Conservation (phyloP, 2,329 filamentous ascomycete genomes). For the Talaromyces sp. region DNA sequence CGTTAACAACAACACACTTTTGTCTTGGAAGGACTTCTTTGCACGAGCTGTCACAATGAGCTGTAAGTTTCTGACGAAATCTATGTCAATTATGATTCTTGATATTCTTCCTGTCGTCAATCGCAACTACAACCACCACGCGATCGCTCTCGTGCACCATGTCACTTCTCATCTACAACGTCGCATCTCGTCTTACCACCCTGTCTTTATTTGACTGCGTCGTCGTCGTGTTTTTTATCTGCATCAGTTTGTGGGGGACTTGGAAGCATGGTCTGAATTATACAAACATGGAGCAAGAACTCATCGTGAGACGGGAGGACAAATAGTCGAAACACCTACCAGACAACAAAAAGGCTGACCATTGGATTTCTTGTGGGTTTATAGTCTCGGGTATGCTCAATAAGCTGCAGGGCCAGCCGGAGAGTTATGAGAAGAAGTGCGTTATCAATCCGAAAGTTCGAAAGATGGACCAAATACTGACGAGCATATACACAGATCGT, state of each 20-base stretch:
- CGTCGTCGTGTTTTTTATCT: constrained; percentile 13
- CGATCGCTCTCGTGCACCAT: not conserved
- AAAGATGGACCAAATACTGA: not conserved
- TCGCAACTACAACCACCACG: not conserved
- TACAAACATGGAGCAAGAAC: constrained; percentile 4
- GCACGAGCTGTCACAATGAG: constrained; percentile 10
- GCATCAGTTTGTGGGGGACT: constrained; percentile 11
- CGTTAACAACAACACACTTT: constrained; percentile 4
- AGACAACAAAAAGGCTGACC: not conserved
- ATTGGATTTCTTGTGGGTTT: not conserved
- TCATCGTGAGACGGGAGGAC: not conserved
- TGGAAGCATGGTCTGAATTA: constrained; percentile 17
- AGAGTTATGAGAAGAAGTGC: constrained; percentile 98
- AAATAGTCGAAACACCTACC: not conserved
- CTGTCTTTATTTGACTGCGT: constrained; percentile 4
- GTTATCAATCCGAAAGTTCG: constrained; percentile 25
- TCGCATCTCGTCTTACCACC: not conserved
- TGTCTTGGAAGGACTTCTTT: not conserved
- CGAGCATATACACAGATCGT: too few relatives aligned
- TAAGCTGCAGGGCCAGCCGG: constrained; percentile 92
- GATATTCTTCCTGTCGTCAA: not conserved
- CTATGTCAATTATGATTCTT: not conserved
- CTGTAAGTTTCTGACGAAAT: constrained; percentile 12
- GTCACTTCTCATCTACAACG: not conserved
- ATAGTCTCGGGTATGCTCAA: constrained; percentile 89